phyloP scores from a whole-genome alignment of 495 filamentous ascomycete genomes.

The Collariella sp. region DNA sequence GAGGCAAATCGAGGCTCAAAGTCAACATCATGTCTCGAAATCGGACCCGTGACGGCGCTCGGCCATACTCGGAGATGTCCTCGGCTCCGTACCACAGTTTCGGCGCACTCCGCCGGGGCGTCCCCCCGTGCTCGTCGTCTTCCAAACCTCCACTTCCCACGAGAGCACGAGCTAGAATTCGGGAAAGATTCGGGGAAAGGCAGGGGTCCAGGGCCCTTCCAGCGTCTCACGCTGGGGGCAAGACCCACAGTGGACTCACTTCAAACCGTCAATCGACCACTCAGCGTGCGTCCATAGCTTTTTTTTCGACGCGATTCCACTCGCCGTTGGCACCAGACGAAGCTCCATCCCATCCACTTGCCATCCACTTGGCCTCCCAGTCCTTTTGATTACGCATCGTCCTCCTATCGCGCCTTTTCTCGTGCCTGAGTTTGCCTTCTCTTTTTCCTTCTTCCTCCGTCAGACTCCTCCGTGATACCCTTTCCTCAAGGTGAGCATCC shows the following conservation, averaged over 20 bases:
- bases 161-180: neutral
- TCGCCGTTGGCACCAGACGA: constrained; percentile 12
- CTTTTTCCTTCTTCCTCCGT: constrained; percentile 6
- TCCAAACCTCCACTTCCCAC: neutral
- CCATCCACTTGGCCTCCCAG: neutral
- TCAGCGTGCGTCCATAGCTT: constrained; percentile 7
- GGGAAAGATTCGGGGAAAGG: neutral
- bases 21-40: neutral
- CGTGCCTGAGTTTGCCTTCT: constrained; percentile 7
- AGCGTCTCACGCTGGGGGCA: constrained; percentile 1
- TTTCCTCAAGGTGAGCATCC: constrained; percentile 48
- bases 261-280: constrained; percentile 6
- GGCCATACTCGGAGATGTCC: constrained; percentile 7
- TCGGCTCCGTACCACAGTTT: constrained; percentile 4
- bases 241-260: constrained; percentile 8
- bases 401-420: constrained; percentile 4
- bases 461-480: constrained; percentile 7
- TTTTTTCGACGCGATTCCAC: constrained; percentile 14
- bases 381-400: constrained; percentile 12
- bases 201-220: neutral
- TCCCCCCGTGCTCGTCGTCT: neutral
- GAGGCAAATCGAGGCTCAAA: neutral
- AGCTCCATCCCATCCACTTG: neutral
- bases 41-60: neutral
- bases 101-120: neutral